Evolutionary conservation across 2,329 filamentous ascomycete species (phyloP).

Genomic region (Exophiala sideris): DNA sequence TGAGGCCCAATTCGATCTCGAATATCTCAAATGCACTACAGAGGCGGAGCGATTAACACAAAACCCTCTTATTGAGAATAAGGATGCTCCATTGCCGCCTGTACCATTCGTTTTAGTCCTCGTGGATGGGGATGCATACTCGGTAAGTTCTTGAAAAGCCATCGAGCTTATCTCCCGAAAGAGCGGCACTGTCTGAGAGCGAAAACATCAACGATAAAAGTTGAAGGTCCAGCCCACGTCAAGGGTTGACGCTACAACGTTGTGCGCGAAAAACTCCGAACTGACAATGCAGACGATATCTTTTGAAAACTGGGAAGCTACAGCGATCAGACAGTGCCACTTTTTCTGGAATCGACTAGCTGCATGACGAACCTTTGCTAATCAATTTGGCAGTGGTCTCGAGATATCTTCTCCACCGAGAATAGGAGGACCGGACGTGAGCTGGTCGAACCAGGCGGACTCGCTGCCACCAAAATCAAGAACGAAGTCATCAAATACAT

Average conservation of each 20-base stretch:
- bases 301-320: too few species aligned
- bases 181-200: too few species aligned
- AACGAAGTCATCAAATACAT: constrained; percentile 25
- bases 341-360: too few species aligned
- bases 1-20: constrained; percentile 22
- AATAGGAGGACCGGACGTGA: not conserved
- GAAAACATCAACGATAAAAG: too few species aligned
- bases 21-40: constrained; percentile 20
- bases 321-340: too few species aligned
- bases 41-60: not conserved
- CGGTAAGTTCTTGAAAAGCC: constrained; percentile 1
- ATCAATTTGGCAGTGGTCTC: constrained; percentile 8
- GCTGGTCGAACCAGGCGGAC: constrained; percentile 9
- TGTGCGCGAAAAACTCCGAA: too few species aligned
- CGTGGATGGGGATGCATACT: constrained; percentile 28
- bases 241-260: too few species aligned
- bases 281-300: too few species aligned
- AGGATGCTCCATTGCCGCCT: constrained; percentile 13
- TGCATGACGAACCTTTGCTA: not conserved
- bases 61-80: not conserved
- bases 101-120: constrained; percentile 27
- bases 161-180: too few species aligned
- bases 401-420: constrained; percentile 3
- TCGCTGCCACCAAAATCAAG: constrained; percentile 21
- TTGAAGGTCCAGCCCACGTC: too few species aligned